Evolutionary conservation across 2,329 filamentous ascomycete genomes (phyloP).

Genomic region (Blastomyces parvus): DNA sequence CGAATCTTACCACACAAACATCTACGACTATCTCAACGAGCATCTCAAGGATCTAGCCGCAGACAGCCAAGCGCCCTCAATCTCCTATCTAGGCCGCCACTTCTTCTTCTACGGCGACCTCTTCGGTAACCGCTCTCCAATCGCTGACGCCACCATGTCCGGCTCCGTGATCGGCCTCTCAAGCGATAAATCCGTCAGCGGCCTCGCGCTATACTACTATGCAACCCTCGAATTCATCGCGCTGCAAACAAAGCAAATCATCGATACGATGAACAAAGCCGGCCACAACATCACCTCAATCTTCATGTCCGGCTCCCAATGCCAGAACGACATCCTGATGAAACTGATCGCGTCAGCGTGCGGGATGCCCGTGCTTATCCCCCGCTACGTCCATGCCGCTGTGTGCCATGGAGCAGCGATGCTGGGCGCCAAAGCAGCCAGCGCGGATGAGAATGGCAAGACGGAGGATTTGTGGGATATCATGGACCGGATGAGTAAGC

Average conservation of each 20-base stretch:
- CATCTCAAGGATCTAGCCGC: conserved; percentile 70
- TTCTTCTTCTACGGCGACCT: conserved; percentile 98
- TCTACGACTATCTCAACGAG: conserved; percentile 90
- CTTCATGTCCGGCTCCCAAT: conserved; percentile 98
- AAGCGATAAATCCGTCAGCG: conserved; percentile 76
- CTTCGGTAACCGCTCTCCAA: conserved; percentile 90
- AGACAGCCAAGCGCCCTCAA: conserved; percentile 58
- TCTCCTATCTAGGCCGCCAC: conserved; percentile 81
- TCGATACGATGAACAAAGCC: conserved; percentile 83
- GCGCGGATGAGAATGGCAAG: conserved; percentile 62
- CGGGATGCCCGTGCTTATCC: conserved; percentile 85
- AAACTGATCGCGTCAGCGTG: conserved; percentile 82
- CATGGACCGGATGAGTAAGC: conserved; percentile 96
- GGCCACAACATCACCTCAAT: conserved; percentile 85
- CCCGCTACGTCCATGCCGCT: conserved; percentile 85
- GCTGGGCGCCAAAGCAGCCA: conserved; percentile 95
- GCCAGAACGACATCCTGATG: conserved; percentile 91
- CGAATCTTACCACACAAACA: conserved; percentile 72
- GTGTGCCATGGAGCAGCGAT: conserved; percentile 98
- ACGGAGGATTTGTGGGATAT: conserved; percentile 89
- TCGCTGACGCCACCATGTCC: conserved; percentile 88
- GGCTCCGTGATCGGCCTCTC: conserved; percentile 80
- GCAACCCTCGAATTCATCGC: conserved; percentile 97
- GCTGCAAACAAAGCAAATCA: conserved; percentile 89
- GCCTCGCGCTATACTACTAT: conserved; percentile 86